Conservation (phyloP, 345 rosid genomes). For the Euphorbia tirucalli region DNA sequence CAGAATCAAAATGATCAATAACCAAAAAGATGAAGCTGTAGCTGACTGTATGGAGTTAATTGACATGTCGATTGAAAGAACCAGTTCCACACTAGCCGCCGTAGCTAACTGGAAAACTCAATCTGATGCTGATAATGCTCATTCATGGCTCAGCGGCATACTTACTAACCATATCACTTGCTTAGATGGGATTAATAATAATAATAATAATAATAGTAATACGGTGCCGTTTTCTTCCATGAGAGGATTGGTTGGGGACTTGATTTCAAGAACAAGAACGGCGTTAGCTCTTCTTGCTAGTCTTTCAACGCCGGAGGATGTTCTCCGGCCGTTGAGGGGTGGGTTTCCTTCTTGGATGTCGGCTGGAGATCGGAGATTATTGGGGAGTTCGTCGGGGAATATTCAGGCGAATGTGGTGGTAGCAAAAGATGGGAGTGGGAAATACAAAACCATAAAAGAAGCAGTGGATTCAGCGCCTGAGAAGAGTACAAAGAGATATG, state of each 20-base stretch:
- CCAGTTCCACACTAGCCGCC: not conserved
- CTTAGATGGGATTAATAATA: constrained; percentile 1
- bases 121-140: not conserved
- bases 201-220: not conserved
- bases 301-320: not conserved
- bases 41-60: constrained; percentile 19
- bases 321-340: constrained; percentile 1
- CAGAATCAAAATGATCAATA: not conserved
- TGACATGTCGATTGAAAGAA: constrained; percentile 13
- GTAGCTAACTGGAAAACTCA: not conserved
- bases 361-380: constrained; percentile 1
- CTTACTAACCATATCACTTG: constrained; percentile 22
- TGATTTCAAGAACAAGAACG: constrained; percentile 16
- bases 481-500: constrained; percentile 5
- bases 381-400: not conserved
- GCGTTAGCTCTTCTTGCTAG: constrained; percentile 10
- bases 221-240: not conserved
- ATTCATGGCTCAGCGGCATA: constrained; percentile 17
- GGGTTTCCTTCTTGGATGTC: constrained; percentile 6
- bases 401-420: constrained; percentile 12
- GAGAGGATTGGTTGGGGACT: not conserved
- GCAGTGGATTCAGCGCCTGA: constrained; percentile 11
- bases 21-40: not conserved
- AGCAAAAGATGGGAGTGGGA: constrained; percentile 19
- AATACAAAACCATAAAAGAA: constrained; percentile 15